These are phyloP conservation scores for Datura wrightii DNA, from an alignment of 257 asterid species.

Conservation along the genomic window DNA sequence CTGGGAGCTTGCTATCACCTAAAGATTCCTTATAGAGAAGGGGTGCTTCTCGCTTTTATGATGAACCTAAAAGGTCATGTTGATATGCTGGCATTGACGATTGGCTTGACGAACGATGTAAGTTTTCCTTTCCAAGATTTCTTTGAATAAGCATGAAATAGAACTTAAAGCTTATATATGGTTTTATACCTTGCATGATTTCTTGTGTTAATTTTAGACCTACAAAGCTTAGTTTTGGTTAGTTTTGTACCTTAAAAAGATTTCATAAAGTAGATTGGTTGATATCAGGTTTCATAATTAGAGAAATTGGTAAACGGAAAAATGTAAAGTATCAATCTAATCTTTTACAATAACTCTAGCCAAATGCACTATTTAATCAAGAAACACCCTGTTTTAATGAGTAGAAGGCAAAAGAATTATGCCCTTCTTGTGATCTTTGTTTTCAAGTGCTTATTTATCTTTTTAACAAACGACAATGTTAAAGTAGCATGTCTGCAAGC, in stretches of 20 bases:
- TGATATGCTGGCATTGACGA: slow-evolving; percentile 74
- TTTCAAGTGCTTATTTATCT: background rate
- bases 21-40: slow-evolving; percentile 84
- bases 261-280: background rate
- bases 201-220: background rate
- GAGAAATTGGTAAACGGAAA: background rate
- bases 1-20: slow-evolving; percentile 80
- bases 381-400: background rate
- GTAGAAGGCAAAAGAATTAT: background rate
- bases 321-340: background rate
- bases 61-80: slow-evolving; percentile 98
- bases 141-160: background rate
- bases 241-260: background rate
- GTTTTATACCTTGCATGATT: background rate
- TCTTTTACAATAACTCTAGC: background rate
- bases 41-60: slow-evolving; percentile 87
- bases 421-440: background rate
- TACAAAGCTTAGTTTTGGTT: background rate
- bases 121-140: slow-evolving; percentile 37
- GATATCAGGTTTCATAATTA: background rate
- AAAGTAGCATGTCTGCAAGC: background rate
- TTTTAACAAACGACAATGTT: background rate
- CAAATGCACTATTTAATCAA: background rate
- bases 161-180: background rate
- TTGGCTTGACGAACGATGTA: slow-evolving; percentile 64